Evolutionary conservation across 768 basidiomycete species (phyloP).

Genomic region (Lentinus brumalis): DNA sequence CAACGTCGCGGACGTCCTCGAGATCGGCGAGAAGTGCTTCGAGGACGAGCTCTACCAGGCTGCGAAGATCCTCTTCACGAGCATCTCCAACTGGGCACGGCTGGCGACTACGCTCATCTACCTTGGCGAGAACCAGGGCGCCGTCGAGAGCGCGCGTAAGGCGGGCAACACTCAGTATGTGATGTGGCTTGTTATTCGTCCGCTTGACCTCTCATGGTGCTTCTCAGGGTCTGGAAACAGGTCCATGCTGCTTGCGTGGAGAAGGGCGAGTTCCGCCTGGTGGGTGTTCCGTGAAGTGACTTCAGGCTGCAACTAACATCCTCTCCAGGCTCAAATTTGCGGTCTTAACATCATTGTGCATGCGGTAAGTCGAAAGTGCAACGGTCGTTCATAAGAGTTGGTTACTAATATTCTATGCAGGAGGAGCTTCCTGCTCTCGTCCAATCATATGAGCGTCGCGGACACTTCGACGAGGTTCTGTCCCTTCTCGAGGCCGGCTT

Average conservation of each 20-base stretch:
- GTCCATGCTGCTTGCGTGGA: slow-evolving; percentile 98
- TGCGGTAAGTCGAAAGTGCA: slow-evolving; percentile 44
- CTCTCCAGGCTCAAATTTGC: slow-evolving; percentile 86
- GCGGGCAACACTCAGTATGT: slow-evolving; percentile 97
- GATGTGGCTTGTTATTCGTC: not conserved
- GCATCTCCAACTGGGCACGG: slow-evolving; percentile 99
- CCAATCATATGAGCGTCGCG: slow-evolving; percentile 84
- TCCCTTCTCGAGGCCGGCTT: slow-evolving; percentile 91
- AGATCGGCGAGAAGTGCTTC: slow-evolving; percentile 99
- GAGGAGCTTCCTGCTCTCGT: slow-evolving; percentile 79
- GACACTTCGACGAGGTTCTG: slow-evolving; percentile 94
- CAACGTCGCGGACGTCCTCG: slow-evolving; percentile 95
- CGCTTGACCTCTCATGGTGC: not conserved
- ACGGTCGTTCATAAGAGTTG: not conserved
- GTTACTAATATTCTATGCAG: slow-evolving; percentile 35
- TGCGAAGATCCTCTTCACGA: slow-evolving; percentile 91
- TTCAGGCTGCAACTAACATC: slow-evolving; percentile 10
- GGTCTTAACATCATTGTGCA: slow-evolving; percentile 98
- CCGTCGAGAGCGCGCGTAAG: slow-evolving; percentile 98
- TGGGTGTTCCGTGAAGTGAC: slow-evolving; percentile 30
- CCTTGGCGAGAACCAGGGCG: slow-evolving; percentile 95
- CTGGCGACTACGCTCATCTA: slow-evolving; percentile 98
- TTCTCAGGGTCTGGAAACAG: slow-evolving; percentile 94
- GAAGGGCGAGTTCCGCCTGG: slow-evolving; percentile 93
- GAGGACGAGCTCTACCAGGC: slow-evolving; percentile 98